These are phyloP conservation scores for Ensete glaucum DNA, from an alignment of 176 grass and related monocot genomes.

Conservation along the genomic window DNA sequence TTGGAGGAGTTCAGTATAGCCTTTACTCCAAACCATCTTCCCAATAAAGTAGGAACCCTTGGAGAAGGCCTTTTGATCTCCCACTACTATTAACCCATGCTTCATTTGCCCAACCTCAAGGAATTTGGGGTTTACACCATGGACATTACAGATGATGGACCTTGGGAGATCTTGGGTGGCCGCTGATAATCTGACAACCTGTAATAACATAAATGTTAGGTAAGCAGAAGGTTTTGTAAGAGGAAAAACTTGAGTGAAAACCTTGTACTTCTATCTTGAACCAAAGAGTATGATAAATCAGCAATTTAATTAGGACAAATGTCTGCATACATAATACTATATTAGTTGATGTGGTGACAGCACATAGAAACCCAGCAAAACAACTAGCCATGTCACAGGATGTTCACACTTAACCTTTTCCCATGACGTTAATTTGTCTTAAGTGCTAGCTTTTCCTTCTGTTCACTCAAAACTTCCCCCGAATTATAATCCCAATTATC, in stretches of 20 bases:
- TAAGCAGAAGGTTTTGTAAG: neutral
- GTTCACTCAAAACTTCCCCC: too few species aligned
- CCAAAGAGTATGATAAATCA: neutral
- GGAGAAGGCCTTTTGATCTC: conserved; percentile 45
- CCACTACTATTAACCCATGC: conserved; percentile 33
- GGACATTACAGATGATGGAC: conserved; percentile 89
- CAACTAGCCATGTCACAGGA: too few species aligned
- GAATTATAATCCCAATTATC: too few species aligned
- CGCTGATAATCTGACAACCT: conserved; percentile 91
- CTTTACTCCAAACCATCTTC: conserved; percentile 99
- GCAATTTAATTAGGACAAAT: too few species aligned
- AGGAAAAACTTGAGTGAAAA: neutral
- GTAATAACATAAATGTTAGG: conserved; percentile 7
- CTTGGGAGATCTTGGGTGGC: conserved; percentile 87
- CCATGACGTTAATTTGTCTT: too few species aligned
- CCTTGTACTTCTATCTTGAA: neutral
- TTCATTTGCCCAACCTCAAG: conserved; percentile 71
- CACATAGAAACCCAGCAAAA: too few species aligned
- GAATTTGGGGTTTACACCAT: conserved; percentile 96
- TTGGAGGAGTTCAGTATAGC: conserved; percentile 73
- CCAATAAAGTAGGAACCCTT: conserved; percentile 98
- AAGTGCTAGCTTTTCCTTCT: too few species aligned
- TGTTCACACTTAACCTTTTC: too few species aligned
- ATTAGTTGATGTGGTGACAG: too few species aligned
- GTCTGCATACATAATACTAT: too few species aligned